Percentiles rank a stretch among this genome's conserved stretches.
Conservation (phyloP, 495 filamentous ascomycete species). For the Xylaria cubensis region DNA sequence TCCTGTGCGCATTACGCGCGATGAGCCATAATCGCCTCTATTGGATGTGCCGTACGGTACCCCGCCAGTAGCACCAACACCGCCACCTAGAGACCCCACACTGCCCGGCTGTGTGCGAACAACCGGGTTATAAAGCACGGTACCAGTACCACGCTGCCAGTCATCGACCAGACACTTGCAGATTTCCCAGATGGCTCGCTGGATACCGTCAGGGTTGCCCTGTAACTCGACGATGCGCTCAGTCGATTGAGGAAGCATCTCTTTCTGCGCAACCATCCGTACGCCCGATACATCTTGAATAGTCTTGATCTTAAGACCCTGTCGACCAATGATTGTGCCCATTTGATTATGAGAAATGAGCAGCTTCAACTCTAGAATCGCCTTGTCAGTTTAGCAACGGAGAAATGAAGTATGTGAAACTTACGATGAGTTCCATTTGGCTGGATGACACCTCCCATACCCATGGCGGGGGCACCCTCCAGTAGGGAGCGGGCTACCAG, state of each 20-base stretch:
- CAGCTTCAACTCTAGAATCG: conserved; percentile 80
- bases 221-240: conserved; percentile 97
- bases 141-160: conserved; percentile 94
- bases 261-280: conserved; percentile 98
- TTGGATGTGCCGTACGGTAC: conserved; percentile 39
- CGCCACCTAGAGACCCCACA: conserved; percentile 50
- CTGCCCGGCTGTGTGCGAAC: conserved; percentile 76
- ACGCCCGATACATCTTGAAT: conserved; percentile 97
- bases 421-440: conserved; percentile 92
- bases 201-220: conserved; percentile 90
- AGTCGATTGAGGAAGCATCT: conserved; percentile 99
- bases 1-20: conserved; percentile 90
- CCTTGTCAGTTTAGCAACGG: conserved; percentile 33
- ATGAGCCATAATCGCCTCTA: conserved; percentile 61
- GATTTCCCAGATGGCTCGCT: conserved; percentile 97
- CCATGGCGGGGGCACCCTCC: conserved; percentile 91
- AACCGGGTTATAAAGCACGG: conserved; percentile 94
- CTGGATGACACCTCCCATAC: conserved; percentile 87
- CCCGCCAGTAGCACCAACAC: conserved; percentile 47
- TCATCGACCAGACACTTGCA: conserved; percentile 98
- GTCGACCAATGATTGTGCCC: conserved; percentile 97
- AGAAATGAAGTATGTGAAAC: conserved; percentile 44
- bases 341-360: conserved; percentile 99
- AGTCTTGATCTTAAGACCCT: conserved; percentile 98
- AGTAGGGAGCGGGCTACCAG: conserved; percentile 90